Percentiles rank a stretch among this genome's conserved stretches.
Evolutionary conservation across 2,329 filamentous ascomycete genomes (phyloP).

Genomic region (Colletotrichum orbiculare): DNA sequence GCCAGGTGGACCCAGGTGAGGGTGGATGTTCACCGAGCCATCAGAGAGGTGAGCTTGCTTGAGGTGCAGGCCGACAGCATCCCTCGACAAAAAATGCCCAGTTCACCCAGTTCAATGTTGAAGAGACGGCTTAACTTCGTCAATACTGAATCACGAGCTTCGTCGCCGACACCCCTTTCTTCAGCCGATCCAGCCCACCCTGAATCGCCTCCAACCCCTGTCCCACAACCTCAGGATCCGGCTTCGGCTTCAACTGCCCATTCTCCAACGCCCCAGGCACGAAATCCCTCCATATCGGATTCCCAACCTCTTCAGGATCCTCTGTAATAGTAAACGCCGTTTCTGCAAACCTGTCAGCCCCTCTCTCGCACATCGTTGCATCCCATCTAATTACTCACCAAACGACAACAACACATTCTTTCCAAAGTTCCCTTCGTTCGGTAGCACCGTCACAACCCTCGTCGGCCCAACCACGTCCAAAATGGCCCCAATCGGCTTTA

Average conservation of each 20-base stretch:
- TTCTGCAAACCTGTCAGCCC: neutral
- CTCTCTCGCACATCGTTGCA: fast-evolving
- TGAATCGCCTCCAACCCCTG: conserved; percentile 17
- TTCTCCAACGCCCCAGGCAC: conserved; percentile 1
- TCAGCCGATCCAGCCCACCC: conserved; percentile 1
- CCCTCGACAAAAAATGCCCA: too few relatives aligned
- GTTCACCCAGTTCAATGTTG: too few relatives aligned
- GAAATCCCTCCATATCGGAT: neutral
- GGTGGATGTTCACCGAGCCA: too few relatives aligned
- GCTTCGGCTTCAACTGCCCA: conserved; percentile 7
- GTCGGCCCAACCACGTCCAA: conserved; percentile 2
- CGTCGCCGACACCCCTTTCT: conserved; percentile 8
- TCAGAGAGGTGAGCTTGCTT: too few relatives aligned
- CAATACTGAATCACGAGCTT: conserved; percentile 7
- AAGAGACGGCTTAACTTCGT: neutral
- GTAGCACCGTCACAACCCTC: neutral
- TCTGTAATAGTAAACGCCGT: neutral
- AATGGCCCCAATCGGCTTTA: conserved; percentile 11
- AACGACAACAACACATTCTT: conserved; percentile 3
- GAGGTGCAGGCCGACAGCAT: too few relatives aligned
- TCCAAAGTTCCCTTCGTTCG: conserved; percentile 2
- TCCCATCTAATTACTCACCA: neutral
- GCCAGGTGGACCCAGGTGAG: too few relatives aligned
- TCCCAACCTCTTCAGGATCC: neutral
- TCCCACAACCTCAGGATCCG: conserved; percentile 3